A percentile compares a stretch with the other conserved stretches of the same genome.
Evolutionary conservation across 345 rosid species (phyloP).

Genomic region (Syzygium jambos): DNA sequence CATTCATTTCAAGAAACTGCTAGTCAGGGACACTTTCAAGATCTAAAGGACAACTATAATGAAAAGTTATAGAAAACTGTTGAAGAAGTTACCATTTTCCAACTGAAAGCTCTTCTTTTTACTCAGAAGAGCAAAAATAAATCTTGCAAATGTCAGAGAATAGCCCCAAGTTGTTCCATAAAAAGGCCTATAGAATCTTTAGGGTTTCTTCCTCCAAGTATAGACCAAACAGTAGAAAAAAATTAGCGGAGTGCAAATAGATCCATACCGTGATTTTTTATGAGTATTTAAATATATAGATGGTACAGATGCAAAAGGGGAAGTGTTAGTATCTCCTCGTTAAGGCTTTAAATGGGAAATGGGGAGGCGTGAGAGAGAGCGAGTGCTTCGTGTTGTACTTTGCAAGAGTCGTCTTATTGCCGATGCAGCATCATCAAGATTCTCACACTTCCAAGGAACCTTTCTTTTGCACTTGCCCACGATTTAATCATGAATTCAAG

Average conservation of each 20-base stretch:
- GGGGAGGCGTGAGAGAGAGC: not conserved
- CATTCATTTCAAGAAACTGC: not conserved
- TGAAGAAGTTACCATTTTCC: not conserved
- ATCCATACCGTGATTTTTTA: not conserved
- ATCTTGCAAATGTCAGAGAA: not conserved
- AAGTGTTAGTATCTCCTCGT: not conserved
- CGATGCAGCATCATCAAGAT: slow-evolving; percentile 99
- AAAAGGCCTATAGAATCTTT: not conserved
- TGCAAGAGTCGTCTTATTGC: slow-evolving; percentile 34
- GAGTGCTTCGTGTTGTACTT: not conserved
- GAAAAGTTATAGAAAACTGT: not conserved
- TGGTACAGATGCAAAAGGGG: not conserved
- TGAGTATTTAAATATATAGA: not conserved
- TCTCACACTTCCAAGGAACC: slow-evolving; percentile 46
- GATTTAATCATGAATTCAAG: not conserved
- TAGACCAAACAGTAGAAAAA: not conserved
- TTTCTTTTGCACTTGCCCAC: not conserved
- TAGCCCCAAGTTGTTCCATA: not conserved
- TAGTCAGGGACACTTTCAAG: not conserved
- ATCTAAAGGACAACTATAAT: not conserved
- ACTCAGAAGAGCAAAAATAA: not conserved
- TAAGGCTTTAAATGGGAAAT: not conserved
- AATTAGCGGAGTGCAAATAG: not conserved
- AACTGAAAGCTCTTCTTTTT: not conserved
- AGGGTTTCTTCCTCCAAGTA: not conserved